Base-by-base conservation (phyloP, 306 rosid genomes). In the Inga oerstediana region DNA sequence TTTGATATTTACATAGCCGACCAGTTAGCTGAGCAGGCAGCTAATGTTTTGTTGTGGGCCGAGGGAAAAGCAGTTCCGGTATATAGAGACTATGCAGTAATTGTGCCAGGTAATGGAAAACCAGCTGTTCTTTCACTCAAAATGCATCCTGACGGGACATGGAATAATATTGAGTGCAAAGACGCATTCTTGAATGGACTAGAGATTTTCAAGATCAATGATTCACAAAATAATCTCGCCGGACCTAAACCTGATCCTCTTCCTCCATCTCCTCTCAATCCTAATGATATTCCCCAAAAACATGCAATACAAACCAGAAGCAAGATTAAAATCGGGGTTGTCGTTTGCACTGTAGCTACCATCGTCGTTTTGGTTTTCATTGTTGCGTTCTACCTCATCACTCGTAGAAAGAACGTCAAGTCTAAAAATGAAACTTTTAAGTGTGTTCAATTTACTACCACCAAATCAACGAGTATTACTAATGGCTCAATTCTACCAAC, bases 181-280 rank as follows among this genome's bases (percentile, higher is more conserved):
- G 48, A 86, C 12, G 83, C 72, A 0, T 14, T 86, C 41, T 68
- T 89, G 59, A 89, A 86, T 52, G 91, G 91, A 0, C 46, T 86
- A 0, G 91, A 89, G 71, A 73, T 89, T 11, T 86, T 89, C 86
- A 89, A 86, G 48, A 30, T 82, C 4, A 86, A 49, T 3, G 39
- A 80, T 59, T 0, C 3, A 1, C 7, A 1, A 0, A 64, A 4
- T 20, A 49, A 69, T 24, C 89, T 88, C 3, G 89, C 39, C 1
- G 87, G 87, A 3, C 30, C 70, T 16, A 84, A 68, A 1, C 88
- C 87, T 0, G 87, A 82, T 24, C 74, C 80, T 19, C 35, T 8
- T 75, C 67, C 24, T 11, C 16, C 35, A 22, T 0, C 64, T 24
- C 37, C 12, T 10, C 20, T 70, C 59, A 15, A 14, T 32, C 39